A percentile compares a stretch with the other conserved stretches of the same genome.
Evolutionary conservation across 2,329 filamentous ascomycete species (phyloP).

Genomic region (Magnaporthiopsis rhizophila): DNA sequence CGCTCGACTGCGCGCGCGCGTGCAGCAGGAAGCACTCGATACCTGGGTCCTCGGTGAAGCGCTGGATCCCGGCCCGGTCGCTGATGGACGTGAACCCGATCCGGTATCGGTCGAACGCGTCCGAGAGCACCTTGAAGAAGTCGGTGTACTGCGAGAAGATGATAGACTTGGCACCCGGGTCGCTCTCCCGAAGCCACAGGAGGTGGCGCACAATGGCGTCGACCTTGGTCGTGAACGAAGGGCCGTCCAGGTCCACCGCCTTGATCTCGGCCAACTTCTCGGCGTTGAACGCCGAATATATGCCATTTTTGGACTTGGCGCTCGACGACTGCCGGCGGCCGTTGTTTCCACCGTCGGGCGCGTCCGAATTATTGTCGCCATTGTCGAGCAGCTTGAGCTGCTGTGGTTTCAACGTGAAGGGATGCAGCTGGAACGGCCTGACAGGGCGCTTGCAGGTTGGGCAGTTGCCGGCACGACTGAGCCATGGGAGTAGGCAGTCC

Average conservation of each 20-base stretch:
- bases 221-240: conserved; percentile 82
- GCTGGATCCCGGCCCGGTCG: conserved; percentile 57
- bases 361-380: background rate
- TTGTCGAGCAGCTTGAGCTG: conserved; percentile 50
- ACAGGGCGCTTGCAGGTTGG: conserved; percentile 75
- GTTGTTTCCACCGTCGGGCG: conserved; percentile 10
- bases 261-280: conserved; percentile 72
- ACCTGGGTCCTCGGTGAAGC: conserved; percentile 66
- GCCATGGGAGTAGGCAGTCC: conserved; percentile 78
- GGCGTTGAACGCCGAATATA: conserved; percentile 71
- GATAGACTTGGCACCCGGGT: conserved; percentile 83
- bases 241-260: conserved; percentile 63
- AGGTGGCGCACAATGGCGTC: conserved; percentile 77
- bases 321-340: conserved; percentile 13
- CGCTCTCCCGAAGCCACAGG: conserved; percentile 73
- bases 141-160: conserved; percentile 86
- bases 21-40: conserved; percentile 83
- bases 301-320: conserved; percentile 31
- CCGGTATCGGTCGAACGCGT: conserved; percentile 61
- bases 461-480: conserved; percentile 64
- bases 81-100: conserved; percentile 70
- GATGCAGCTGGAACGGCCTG: conserved; percentile 61
- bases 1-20: conserved; percentile 79
- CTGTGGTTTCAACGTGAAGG: conserved; percentile 75
- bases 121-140: conserved; percentile 66